Base-by-base conservation (phyloP, 2,329 filamentous ascomycete species). In the Cyphellophora europaea region DNA sequence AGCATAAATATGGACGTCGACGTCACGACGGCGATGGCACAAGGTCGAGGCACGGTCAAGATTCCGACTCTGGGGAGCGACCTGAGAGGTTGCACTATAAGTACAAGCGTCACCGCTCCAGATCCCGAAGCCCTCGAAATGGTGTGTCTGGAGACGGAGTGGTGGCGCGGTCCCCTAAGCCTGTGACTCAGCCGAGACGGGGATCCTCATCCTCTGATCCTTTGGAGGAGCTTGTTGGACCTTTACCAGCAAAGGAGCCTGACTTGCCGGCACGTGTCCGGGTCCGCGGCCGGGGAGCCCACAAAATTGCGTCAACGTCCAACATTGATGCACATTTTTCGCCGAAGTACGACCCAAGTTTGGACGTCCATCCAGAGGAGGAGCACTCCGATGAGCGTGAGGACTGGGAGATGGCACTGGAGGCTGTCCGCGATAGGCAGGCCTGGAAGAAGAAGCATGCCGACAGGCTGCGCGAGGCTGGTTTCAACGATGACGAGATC, bases 251-350 rank as follows among this genome's bases (percentile, higher is more conserved):
- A n/a, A n/a, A n/a, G n/a, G n/a, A n/a, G n/a, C 77, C 78, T 2
- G 49, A 49, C 16, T 27, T 38, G 17, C 17, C 69, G 68, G 19
- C 44, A 46, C 54, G 63, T 3, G 52, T 75, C 19, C 69, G 62
- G 35, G 62, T 67, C n/a, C 77, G 83, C 17, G 86, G 86, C 6
- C 75, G 86, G 25, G 86, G 86, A 23, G 74, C 74, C 11, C 66
- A 74, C 25, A 63, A 53, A 4, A 69, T 69, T 2, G 58, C 63
- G 4, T 78, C 77, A 16, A 77, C 19, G 2, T 37, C 45, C 2
- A 41, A 37, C 34, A 93, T 95, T 45, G 87, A 95, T 52, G 67
- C 72, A 15, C 83, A 83, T 34, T 96, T 95, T 56, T 78, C 81
- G 1, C 64, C 75, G 1, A 71, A 58, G 12, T 79, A 79, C 48